Base-by-base conservation (phyloP, 805 yeast species). In the Starmerella sirachaensis region DNA sequence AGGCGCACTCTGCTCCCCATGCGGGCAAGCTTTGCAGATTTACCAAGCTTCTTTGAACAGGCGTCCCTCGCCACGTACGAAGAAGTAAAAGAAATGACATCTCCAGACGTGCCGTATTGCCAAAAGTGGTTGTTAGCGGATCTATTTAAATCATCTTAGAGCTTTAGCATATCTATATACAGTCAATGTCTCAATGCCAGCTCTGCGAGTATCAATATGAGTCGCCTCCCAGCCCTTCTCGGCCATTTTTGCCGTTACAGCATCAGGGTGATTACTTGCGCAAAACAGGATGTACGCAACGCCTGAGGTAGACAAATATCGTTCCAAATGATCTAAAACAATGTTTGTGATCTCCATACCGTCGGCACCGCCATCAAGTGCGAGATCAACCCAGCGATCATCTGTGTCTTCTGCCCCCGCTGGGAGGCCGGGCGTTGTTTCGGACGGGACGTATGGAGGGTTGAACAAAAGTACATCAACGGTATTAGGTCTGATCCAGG, bases 361-460 rank as follows among this genome's bases (percentile, higher is more conserved):
- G 50, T 80, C 78, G 7, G 64, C 62, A 0, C 98, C 98, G 0
- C 98, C 98, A 19, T 78, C 66, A 18, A 91, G 66, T 0, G 98
- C 98, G 39, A 88, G 59, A 54, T 88, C 95, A 0, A 91, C 64
- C 95, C 96, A 85, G 12, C 64, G 63, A 21, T 68, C 65, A 14
- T 71, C 75, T 8, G 66, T 70, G 3, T 64, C 65, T 4, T 17
- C 29, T 1, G 36, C 13, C 6, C 26, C 35, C 1, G 41, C 42
- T 0, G 91, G 91, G 1, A 70, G 48, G 0, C 46, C 52, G 0
- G 97, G 96, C 0, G 83, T 79, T 0, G 36, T 30, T 41, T 76
- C 85, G 1, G 88, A 82, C 0, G 98, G 98, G 1, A 91, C 98
- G 54, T 91, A 91, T 0, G 98, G 98, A 0, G 98, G 98, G 53